A percentile compares a stretch with the other conserved stretches of the same genome.
phyloP scores from a whole-genome alignment of 345 rosid species.

The Euclidium syriacum region DNA sequence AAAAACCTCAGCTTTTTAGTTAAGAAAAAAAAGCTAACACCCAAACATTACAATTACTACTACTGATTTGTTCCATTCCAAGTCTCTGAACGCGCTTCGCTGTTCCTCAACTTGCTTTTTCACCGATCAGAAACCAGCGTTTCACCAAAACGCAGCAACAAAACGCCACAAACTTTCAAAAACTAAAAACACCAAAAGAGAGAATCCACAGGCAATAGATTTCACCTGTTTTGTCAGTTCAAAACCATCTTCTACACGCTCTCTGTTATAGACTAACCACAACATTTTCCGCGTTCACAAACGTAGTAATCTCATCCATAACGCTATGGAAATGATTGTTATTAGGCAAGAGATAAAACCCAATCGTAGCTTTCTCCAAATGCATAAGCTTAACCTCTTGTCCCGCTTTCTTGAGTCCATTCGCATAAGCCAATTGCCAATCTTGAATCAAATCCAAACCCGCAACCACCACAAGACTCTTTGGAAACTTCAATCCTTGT shows the following conservation, averaged over 20 bases:
- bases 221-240: conserved; percentile 27
- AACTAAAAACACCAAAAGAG: conserved; percentile 5
- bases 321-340: conserved; percentile 65
- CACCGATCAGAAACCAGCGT: conserved; percentile 3
- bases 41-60: conserved; percentile 8
- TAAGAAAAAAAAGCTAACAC: conserved; percentile 13
- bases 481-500: conserved; percentile 58
- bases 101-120: conserved; percentile 2
- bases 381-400: conserved; percentile 64
- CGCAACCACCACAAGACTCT: conserved; percentile 80
- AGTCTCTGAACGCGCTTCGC: conserved; percentile 10
- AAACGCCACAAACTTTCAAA: neutral
- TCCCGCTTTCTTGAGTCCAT: conserved; percentile 69
- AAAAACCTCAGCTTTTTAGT: conserved; percentile 17
- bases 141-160: conserved; percentile 9
- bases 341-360: conserved; percentile 83
- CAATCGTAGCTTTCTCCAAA: conserved; percentile 73
- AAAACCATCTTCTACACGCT: neutral
- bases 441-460: conserved; percentile 82
- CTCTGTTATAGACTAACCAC: neutral
- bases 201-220: conserved; percentile 11
- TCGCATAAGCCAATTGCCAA: conserved; percentile 72
- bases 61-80: conserved; percentile 1
- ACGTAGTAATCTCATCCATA: conserved; percentile 68
- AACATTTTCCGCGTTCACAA: conserved; percentile 39